These are phyloP conservation scores for Botrytis paeoniae DNA, from an alignment of 2,329 filamentous ascomycete species.

Conservation along the genomic window DNA sequence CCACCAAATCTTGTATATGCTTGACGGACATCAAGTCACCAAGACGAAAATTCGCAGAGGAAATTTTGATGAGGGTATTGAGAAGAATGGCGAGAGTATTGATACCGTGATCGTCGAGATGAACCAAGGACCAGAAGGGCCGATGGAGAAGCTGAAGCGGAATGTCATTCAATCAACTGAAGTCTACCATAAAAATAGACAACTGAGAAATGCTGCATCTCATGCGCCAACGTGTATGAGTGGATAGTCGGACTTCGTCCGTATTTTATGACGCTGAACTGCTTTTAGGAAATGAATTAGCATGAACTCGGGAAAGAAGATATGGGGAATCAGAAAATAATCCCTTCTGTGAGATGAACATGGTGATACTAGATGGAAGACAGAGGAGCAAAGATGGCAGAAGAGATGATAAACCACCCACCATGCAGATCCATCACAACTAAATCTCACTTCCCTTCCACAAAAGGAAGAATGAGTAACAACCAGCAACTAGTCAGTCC, in stretches of 20 bases:
- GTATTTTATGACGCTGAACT: neutral
- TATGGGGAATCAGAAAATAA: too few species aligned
- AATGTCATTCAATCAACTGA: too few species aligned
- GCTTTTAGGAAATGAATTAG: neutral
- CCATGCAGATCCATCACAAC: neutral
- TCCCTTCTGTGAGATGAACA: neutral
- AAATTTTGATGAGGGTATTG: neutral
- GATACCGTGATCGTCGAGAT: accelerated
- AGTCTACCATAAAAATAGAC: too few species aligned
- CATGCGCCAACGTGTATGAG: neutral
- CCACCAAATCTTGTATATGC: neutral
- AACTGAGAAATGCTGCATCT: neutral
- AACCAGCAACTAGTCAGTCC: too few species aligned
- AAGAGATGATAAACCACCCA: neutral
- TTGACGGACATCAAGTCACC: neutral
- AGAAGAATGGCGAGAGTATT: neutral
- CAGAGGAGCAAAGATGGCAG: neutral
- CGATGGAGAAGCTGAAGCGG: too few species aligned
- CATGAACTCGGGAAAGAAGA: too few species aligned
- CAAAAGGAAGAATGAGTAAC: too few species aligned
- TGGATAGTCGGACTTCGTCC: neutral
- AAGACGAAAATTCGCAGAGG: too few species aligned
- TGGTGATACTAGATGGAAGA: neutral
- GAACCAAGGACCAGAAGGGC: neutral
- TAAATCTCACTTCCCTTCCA: neutral